These are phyloP conservation scores for Nyctanthes arbortristis DNA, from an alignment of 257 asterid species.

Conservation along the genomic window DNA sequence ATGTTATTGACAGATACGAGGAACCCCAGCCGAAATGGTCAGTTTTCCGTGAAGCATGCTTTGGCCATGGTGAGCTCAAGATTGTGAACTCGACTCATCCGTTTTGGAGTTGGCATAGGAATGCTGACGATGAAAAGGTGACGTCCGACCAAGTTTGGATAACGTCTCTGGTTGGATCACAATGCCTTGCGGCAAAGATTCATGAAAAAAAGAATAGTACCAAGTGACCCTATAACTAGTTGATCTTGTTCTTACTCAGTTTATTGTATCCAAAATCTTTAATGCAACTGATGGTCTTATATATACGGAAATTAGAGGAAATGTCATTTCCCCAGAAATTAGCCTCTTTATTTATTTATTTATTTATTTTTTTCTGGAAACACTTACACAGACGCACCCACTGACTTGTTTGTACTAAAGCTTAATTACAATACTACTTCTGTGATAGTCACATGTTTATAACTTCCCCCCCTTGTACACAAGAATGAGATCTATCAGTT, in stretches of 20 bases:
- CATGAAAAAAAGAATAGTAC: conserved; percentile 36
- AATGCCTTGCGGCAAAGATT: conserved; percentile 44
- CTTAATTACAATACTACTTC: too few species aligned
- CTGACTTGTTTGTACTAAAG: too few species aligned
- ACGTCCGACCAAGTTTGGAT: conserved; percentile 74
- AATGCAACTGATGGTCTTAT: too few species aligned
- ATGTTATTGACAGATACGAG: conserved; percentile 45
- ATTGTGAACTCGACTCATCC: conserved; percentile 76
- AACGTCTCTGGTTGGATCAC: conserved; percentile 55
- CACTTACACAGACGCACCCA: too few species aligned
- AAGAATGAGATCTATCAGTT: too few species aligned
- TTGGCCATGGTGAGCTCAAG: conserved; percentile 88
- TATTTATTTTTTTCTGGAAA: too few species aligned
- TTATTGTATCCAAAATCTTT: too few species aligned
- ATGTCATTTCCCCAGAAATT: too few species aligned
- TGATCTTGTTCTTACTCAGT: background rate
- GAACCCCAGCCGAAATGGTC: conserved; percentile 82
- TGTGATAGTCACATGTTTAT: too few species aligned
- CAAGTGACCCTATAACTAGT: conserved; percentile 30
- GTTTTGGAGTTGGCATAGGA: conserved; percentile 95
- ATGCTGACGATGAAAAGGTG: conserved; percentile 79
- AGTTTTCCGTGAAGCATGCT: conserved; percentile 89
- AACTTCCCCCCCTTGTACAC: too few species aligned
- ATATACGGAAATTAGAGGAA: too few species aligned
- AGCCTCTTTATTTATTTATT: too few species aligned